Percentiles rank a stretch among this genome's conserved stretches.
Conservation (phyloP, 306 rosid species). For the Casuarina equisetifolia region DNA sequence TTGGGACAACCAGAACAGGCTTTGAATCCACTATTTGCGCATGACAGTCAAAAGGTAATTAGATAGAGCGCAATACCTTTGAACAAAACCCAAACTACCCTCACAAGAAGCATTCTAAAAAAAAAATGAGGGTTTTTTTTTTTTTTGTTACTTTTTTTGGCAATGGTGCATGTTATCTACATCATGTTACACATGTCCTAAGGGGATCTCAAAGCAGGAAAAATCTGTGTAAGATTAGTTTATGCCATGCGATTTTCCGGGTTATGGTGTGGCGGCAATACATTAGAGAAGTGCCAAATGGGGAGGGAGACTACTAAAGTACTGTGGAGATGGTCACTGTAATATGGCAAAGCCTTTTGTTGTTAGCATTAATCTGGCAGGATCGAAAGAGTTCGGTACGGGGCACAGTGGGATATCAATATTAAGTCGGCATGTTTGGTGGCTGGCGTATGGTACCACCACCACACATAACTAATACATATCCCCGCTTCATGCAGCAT, state of each 20-base stretch:
- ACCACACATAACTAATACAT: neutral
- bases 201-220: conserved; percentile 27
- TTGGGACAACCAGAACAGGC: conserved; percentile 25
- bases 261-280: no score
- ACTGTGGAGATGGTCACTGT: no score
- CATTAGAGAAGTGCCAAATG: conserved; percentile 11
- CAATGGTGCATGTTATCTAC: conserved; percentile 11
- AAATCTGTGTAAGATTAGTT: conserved; percentile 31
- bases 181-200: conserved; percentile 34
- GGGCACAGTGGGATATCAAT: no score
- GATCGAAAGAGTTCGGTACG: no score
- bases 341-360: no score
- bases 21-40: conserved; percentile 44
- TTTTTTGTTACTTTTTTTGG: no score
- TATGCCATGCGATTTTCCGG: neutral
- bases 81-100: conserved; percentile 20
- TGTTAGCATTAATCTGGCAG: no score
- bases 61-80: conserved; percentile 73
- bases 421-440: conserved; percentile 44
- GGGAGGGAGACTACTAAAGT: neutral
- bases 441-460: conserved; percentile 32
- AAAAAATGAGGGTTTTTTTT: neutral
- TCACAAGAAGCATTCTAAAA: neutral
- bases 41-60: conserved; percentile 47
- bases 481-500: conserved; percentile 34